Evolutionary conservation across 2,329 filamentous ascomycete species (phyloP).

Genomic region (Cladosporium halotolerans): DNA sequence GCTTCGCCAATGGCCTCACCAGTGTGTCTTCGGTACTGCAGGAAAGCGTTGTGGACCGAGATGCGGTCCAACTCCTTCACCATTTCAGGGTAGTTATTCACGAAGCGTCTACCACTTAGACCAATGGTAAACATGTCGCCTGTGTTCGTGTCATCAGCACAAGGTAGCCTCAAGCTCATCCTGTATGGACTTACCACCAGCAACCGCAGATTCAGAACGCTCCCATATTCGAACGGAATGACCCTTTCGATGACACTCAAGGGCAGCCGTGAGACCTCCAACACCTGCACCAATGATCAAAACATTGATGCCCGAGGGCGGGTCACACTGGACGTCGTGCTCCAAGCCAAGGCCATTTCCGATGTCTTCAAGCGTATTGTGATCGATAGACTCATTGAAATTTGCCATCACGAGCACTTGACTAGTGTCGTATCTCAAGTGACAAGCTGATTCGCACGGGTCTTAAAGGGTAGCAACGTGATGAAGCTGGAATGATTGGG

Average conservation of each 20-base stretch:
- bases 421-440: too few species aligned
- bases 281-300: slow-evolving; percentile 27
- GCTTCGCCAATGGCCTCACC: slow-evolving; percentile 45
- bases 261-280: slow-evolving; percentile 25
- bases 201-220: slow-evolving; percentile 11
- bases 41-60: background rate
- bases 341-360: background rate
- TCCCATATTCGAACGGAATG: slow-evolving; percentile 26
- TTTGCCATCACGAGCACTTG: background rate
- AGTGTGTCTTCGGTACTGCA: background rate
- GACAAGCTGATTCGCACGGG: too few species aligned
- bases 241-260: slow-evolving; percentile 28
- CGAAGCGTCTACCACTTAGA: slow-evolving; percentile 47
- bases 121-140: slow-evolving; percentile 58
- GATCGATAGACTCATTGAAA: background rate
- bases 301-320: slow-evolving; percentile 28
- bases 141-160: slow-evolving; percentile 15
- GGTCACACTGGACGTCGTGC: slow-evolving; percentile 23
- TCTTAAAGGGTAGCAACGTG: too few species aligned
- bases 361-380: background rate
- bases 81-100: background rate
- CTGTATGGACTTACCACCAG: background rate
- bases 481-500: too few species aligned
- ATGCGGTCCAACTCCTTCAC: background rate
- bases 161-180: too few species aligned